phyloP scores from a whole-genome alignment of 768 basidiomycete genomes.

The Lentinus brumalis region DNA sequence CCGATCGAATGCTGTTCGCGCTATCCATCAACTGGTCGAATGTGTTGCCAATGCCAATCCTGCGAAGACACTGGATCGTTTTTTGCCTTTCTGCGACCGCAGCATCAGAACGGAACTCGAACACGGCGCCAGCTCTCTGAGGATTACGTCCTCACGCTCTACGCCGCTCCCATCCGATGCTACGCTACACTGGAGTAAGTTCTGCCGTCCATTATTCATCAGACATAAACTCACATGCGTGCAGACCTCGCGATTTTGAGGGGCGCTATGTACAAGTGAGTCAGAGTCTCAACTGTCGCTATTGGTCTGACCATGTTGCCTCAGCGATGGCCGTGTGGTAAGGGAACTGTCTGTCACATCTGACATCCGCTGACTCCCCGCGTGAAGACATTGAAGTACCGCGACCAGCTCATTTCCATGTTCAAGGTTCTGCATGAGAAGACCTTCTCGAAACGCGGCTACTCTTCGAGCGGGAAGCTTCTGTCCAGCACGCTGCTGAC shows the following conservation, averaged over 20 bases:
- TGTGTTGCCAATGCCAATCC: constrained; percentile 84
- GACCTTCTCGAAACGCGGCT: constrained; percentile 79
- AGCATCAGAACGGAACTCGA: constrained; percentile 81
- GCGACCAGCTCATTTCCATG: constrained; percentile 59
- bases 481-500: constrained; percentile 72
- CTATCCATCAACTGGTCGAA: constrained; percentile 83
- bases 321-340: constrained; percentile 60
- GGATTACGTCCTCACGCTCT: constrained; percentile 66
- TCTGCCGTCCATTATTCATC: not conserved
- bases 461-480: constrained; percentile 78
- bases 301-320: not conserved
- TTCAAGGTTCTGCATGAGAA: constrained; percentile 67
- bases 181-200: constrained; percentile 84
- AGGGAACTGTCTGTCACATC: constrained; percentile 20
- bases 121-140: constrained; percentile 76
- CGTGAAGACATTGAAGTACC: constrained; percentile 63
- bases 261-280: constrained; percentile 81
- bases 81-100: constrained; percentile 69
- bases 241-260: constrained; percentile 73
- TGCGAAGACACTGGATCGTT: constrained; percentile 73
- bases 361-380: constrained; percentile 4
- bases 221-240: constrained; percentile 5
- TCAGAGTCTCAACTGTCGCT: constrained; percentile 5
- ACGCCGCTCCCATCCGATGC: constrained; percentile 76
- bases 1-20: constrained; percentile 83